Evolutionary conservation across 83 land plant species (phyloP), one percentile per base, ranked within the genome.

Genomic region (Thuja plicata): DNA sequence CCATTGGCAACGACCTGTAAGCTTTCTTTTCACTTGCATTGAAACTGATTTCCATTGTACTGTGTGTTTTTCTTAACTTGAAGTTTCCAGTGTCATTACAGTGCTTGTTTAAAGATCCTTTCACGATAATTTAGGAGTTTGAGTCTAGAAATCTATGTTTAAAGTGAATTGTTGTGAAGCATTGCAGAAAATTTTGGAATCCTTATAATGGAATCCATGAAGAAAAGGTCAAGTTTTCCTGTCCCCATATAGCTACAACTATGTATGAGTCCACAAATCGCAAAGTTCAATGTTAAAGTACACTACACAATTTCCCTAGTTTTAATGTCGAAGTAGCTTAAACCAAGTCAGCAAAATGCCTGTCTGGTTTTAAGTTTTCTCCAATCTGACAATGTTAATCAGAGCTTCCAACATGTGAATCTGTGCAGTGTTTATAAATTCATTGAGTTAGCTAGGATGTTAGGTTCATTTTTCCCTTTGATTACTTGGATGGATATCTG

Each of bases 1-100:
- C 92, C 34, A 93, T 95, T 81, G 95, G 94, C 41, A 95, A 96
- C 84, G 96, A 95, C 82, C 30, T 87, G 97, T 97, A 62, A 90
- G 97, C 88, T n/a, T 38, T 46, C 78, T 38, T 71, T 46, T 79
- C 5, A 34, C 46, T 55, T 62, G 30, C 66, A 84, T 16, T 37
- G 45, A 40, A 79, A 38, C n/a, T 34, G 82, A 79, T 79, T 79
- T 79, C 43, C 82, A 19, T 38, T 40, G 1, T 13, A 40, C 9
- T 17, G 0, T 17, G 40, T 37, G 62, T 52, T 52, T 85, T 35
- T 85, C 35, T 52, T 85, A 7, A 21, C 62, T 50, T 48, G 45
- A 43, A 43, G 45, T 11, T 52, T 30, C 10, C 24, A 85, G 37
- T 52, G 8, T n/a, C 54, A 34, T 54, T 85, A 38, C 1, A 85